phyloP scores from a whole-genome alignment of 176 grass and related monocot genomes.

The Areca catechu region DNA sequence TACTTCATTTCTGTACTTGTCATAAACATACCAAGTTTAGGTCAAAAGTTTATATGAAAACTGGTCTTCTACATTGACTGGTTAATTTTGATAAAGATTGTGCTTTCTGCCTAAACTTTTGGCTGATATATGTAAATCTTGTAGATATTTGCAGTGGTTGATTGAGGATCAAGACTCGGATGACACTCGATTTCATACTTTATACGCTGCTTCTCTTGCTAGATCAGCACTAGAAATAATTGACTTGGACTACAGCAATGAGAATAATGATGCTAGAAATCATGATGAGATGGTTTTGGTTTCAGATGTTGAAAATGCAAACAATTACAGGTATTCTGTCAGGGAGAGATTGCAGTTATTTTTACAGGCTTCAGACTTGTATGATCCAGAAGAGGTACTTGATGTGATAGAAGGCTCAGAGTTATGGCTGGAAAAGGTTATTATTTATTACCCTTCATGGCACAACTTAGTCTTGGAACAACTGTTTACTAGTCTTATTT shows the following conservation, averaged over 20 bases:
- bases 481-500: too few relatives aligned
- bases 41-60: too few relatives aligned
- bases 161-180: constrained; percentile 84
- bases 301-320: background rate
- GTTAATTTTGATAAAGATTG: too few relatives aligned
- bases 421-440: constrained; percentile 98
- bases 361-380: constrained; percentile 90
- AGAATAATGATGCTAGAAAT: constrained; percentile 26
- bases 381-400: constrained; percentile 92
- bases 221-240: constrained; percentile 64
- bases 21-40: too few relatives aligned
- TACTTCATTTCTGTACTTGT: too few relatives aligned
- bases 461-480: too few relatives aligned
- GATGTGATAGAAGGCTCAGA: constrained; percentile 82
- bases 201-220: constrained; percentile 69
- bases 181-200: constrained; percentile 77
- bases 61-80: too few relatives aligned
- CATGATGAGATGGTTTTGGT: constrained; percentile 5
- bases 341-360: constrained; percentile 87
- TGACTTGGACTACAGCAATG: constrained; percentile 23
- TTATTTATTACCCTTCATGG: background rate
- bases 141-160: constrained; percentile 95
- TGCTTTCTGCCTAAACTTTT: background rate
- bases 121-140: background rate
- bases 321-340: constrained; percentile 32